A percentile compares a stretch with the other conserved stretches of the same genome.
phyloP scores from a whole-genome alignment of 2,329 filamentous ascomycete genomes.

The Dactylonectria macrodidyma region DNA sequence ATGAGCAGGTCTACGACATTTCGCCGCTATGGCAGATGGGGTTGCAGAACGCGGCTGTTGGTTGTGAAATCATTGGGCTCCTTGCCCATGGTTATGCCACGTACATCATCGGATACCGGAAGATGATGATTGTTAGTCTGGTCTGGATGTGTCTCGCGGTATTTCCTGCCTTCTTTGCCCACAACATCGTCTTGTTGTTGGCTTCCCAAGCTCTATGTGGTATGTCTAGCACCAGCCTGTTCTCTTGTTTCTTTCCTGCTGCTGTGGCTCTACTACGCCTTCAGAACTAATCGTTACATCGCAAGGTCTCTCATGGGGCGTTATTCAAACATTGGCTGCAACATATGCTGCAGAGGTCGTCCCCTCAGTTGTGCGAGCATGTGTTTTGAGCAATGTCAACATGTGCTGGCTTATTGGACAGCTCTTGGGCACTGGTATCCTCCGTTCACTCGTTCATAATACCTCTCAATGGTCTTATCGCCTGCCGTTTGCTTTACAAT shows the following conservation, averaged over 20 bases:
- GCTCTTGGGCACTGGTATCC: conserved; percentile 54
- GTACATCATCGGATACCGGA: conserved; percentile 56
- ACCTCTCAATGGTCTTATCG: conserved; percentile 37
- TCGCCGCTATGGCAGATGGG: conserved; percentile 63
- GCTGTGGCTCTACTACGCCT: background rate
- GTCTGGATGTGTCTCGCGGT: conserved; percentile 54
- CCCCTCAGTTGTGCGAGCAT: conserved; percentile 51
- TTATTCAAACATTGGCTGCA: conserved; percentile 55
- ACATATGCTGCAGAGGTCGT: conserved; percentile 58
- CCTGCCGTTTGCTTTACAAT: conserved; percentile 59
- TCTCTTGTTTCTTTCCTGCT: background rate
- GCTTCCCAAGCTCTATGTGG: conserved; percentile 54
- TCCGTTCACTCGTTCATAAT: conserved; percentile 51
- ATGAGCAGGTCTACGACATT: conserved; percentile 52
- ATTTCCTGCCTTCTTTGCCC: conserved; percentile 59
- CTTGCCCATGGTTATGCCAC: conserved; percentile 59
- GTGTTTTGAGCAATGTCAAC: conserved; percentile 58
- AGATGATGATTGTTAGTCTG: conserved; percentile 56
- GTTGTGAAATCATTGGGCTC: conserved; percentile 62
- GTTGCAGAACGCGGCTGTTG: conserved; percentile 59
- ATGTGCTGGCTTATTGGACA: conserved; percentile 61
- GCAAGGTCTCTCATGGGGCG: conserved; percentile 51
- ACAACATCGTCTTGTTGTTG: conserved; percentile 53
- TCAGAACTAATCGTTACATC: background rate
- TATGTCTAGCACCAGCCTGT: conserved; percentile 40